phyloP scores from a whole-genome alignment of 352 stramenopile species.

The Phytophthora hibernalis region DNA sequence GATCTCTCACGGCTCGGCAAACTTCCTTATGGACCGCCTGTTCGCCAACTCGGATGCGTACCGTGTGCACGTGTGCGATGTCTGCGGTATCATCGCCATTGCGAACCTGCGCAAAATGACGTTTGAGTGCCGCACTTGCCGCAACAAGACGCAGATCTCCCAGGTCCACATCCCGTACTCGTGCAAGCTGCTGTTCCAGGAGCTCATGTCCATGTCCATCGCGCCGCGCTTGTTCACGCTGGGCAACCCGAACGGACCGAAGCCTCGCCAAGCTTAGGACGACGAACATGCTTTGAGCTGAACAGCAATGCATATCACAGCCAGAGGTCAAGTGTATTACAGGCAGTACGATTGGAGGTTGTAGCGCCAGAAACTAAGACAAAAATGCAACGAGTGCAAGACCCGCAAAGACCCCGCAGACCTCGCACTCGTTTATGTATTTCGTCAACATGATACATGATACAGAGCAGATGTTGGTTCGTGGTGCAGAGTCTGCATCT shows the following conservation, averaged over 20 bases:
- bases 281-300: not conserved
- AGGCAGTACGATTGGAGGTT: slow-evolving; percentile 19
- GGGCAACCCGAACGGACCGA: slow-evolving; percentile 78
- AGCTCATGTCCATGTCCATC: slow-evolving; percentile 99
- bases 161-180: slow-evolving; percentile 99
- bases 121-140: slow-evolving; percentile 97
- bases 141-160: slow-evolving; percentile 95
- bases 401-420: slow-evolving; percentile 8
- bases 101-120: slow-evolving; percentile 99
- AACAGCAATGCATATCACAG: not conserved
- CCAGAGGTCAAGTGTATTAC: not conserved
- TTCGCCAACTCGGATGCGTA: slow-evolving; percentile 99
- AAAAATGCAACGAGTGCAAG: slow-evolving; percentile 26
- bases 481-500: slow-evolving; percentile 30
- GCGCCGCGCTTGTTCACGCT: slow-evolving; percentile 97
- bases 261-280: slow-evolving; percentile 45
- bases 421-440: slow-evolving; percentile 19
- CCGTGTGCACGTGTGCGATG: slow-evolving; percentile 98
- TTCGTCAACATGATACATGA: not conserved
- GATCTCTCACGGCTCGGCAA: slow-evolving; percentile 99
- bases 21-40: slow-evolving; percentile 99
- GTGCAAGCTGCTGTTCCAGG: slow-evolving; percentile 99
- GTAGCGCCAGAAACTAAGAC: slow-evolving; percentile 26
- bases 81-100: slow-evolving; percentile 99
- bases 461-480: slow-evolving; percentile 23